phyloP scores from a whole-genome alignment of 1,284 basidiomycete species.

The Trametes pubescens region DNA sequence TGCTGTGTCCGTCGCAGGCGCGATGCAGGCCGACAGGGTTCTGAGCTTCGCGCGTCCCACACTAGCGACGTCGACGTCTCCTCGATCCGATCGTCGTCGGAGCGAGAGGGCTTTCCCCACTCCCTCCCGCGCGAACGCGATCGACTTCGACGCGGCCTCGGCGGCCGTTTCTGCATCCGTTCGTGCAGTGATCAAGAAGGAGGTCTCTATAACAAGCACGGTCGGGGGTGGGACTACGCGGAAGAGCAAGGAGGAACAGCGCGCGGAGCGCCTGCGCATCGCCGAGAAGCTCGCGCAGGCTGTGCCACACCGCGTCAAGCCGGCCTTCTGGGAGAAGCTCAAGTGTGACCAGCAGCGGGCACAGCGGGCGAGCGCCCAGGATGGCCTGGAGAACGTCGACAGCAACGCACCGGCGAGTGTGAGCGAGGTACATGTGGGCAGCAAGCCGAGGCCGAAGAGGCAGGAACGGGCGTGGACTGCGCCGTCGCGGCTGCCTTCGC shows the following conservation, averaged over 20 bases:
- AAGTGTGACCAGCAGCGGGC: conserved; percentile 5
- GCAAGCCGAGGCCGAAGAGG: background rate
- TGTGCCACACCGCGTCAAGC: conserved; percentile 40
- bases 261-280: conserved; percentile 27
- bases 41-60: background rate
- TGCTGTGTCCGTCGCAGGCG: background rate
- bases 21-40: background rate
- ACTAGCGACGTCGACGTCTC: background rate
- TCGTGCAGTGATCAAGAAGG: background rate
- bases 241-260: conserved; percentile 32
- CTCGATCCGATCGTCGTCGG: background rate
- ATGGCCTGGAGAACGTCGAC: conserved; percentile 3
- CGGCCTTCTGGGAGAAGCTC: conserved; percentile 21
- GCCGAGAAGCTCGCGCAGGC: conserved; percentile 42
- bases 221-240: background rate
- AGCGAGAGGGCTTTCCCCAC: background rate
- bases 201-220: background rate
- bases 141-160: background rate
- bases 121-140: background rate
- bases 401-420: background rate
- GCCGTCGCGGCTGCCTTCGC: conserved; percentile 26
- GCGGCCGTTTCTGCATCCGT: background rate
- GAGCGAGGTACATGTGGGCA: background rate
- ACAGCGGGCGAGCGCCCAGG: background rate
- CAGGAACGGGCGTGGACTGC: background rate